These are phyloP conservation scores for Thalassiosira pacifica DNA, from an alignment of 352 stramenopile genomes.

Conservation along the genomic window DNA sequence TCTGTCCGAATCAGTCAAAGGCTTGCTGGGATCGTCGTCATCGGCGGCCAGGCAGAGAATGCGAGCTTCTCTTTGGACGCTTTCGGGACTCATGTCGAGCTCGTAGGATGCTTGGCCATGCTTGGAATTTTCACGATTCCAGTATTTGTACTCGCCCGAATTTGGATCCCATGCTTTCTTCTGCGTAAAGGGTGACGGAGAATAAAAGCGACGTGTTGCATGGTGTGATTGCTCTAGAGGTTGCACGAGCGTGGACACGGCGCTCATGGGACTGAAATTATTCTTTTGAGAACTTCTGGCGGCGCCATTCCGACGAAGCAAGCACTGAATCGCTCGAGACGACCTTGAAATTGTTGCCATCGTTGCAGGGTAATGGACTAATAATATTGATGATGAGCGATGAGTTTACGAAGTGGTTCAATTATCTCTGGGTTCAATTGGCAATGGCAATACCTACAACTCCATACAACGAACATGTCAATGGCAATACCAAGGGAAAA, in stretches of 20 bases:
- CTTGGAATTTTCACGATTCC: constrained; percentile 75
- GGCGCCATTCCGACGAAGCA: neutral
- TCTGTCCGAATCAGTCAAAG: constrained; percentile 54
- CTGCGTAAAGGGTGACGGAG: neutral
- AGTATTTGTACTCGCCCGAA: constrained; percentile 73
- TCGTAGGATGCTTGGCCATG: constrained; percentile 56
- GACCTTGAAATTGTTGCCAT: neutral
- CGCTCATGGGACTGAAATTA: neutral
- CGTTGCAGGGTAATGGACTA: no score
- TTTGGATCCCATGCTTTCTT: constrained; percentile 67
- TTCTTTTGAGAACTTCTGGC: neutral
- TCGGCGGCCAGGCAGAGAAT: constrained; percentile 68
- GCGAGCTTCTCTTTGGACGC: constrained; percentile 69
- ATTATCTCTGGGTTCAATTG: no score
- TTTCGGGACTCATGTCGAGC: constrained; percentile 72
- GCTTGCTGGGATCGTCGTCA: constrained; percentile 66
- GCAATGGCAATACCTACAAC: no score
- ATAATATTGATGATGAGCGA: no score
- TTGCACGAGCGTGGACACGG: neutral
- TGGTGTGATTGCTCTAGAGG: neutral
- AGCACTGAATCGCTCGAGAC: constrained; percentile 11
- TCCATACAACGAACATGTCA: no score
- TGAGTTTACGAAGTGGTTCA: no score
- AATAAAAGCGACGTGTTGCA: constrained; percentile 13
- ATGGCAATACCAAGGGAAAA: no score